Base-by-base conservation (phyloP, 176 grass and related monocot genomes). In the Phoenix roebelenii region DNA sequence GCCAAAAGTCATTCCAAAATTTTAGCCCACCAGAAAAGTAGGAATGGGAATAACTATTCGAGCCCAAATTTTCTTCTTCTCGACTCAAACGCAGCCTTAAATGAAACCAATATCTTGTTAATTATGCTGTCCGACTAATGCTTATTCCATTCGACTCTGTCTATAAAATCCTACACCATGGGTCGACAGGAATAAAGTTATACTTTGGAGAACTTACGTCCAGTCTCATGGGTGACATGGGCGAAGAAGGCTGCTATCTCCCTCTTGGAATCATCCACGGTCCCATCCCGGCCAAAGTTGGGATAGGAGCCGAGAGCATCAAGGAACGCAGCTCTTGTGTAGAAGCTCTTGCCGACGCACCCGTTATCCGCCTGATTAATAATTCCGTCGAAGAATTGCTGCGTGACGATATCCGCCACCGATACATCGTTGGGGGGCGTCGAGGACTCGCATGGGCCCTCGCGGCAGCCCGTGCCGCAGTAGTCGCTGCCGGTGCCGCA, bases 181-280 rank as follows among this genome's bases (percentile, higher is more conserved):
- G 6, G 3, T 0, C 3, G 16, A 1, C 15, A 3, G 1, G 39
- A 10, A 39, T 65, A 14, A 51, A 12, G 48, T n/a, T 54, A 73
- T 44, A 2, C 16, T 5, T 59, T 17, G 9, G 9, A 14, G 16
- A 16, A 65, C 85, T 81, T 78, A 90, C 86, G 71, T 64, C 89
- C 82, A 48, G 87, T 97, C 80, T 90, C 83, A 56, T 90, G 83
- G 26, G 85, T 97, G 66, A 55, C 83, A 32, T 90, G 75, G 15
- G 76, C 90, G 65, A 87, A 95, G 75, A 90, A 95, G 25, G 83
- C 83, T 15, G 91, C 83, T 61, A 95, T 87, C 77, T 95, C 86
- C 58, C 86, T 72, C 77, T 77, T 84, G 72, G 83, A 81, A 57
- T 90, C 91, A 67, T 90, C 91, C 16, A 16, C 65, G 3, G 83